Evolutionary conservation across 495 filamentous ascomycete genomes (phyloP).

Genomic region (Penicillium psychrofluorescens): DNA sequence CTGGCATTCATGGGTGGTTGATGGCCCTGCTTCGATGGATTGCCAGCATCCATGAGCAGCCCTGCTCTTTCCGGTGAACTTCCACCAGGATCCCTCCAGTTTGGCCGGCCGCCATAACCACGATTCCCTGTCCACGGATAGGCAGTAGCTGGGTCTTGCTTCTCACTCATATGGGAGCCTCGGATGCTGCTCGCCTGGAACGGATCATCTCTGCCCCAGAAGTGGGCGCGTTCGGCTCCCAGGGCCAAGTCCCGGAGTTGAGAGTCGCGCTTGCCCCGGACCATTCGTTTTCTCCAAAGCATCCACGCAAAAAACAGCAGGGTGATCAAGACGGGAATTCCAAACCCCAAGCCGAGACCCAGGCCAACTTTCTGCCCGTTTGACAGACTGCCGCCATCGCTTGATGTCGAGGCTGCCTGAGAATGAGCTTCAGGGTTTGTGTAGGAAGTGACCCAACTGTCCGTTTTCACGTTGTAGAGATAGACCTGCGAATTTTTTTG

Average conservation of each 20-base stretch:
- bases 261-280: conserved; percentile 40
- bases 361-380: conserved; percentile 54
- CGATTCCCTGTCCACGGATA: conserved; percentile 35
- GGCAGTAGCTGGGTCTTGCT: conserved; percentile 10
- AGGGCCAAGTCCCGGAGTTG: conserved; percentile 46
- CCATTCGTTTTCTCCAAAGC: conserved; percentile 46
- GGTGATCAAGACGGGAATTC: conserved; percentile 46
- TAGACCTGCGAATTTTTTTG: conserved; percentile 40
- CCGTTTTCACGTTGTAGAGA: conserved; percentile 75
- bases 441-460: conserved; percentile 64
- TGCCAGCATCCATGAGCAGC: conserved; percentile 46
- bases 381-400: conserved; percentile 8
- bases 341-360: conserved; percentile 68
- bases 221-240: conserved; percentile 39
- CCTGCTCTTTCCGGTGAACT: conserved; percentile 45
- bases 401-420: not conserved
- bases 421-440: conserved; percentile 39
- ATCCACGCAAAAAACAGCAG: conserved; percentile 47
- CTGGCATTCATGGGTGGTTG: conserved; percentile 8
- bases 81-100: conserved; percentile 26
- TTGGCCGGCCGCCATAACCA: conserved; percentile 10
- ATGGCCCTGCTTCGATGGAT: conserved; percentile 44
- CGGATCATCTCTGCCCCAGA: conserved; percentile 30
- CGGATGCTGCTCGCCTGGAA: conserved; percentile 31
- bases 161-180: conserved; percentile 22